Evolutionary conservation across 2,329 filamentous ascomycete genomes (phyloP).

Genomic region (Lecanoromycetidae sp.): DNA sequence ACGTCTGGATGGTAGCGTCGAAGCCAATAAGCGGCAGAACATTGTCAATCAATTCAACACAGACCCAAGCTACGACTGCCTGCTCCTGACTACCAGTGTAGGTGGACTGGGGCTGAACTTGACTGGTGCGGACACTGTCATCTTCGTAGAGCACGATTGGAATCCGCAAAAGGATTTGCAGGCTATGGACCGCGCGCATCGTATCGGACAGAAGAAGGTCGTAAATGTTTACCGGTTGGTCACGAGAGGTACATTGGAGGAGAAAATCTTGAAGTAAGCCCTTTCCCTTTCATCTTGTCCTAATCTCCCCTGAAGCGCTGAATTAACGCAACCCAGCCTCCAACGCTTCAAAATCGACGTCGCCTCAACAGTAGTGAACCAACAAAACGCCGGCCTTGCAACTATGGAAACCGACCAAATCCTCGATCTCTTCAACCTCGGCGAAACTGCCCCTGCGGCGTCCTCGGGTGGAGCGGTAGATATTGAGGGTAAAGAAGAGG

Average conservation of each 20-base stretch:
- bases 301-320: slow-evolving; percentile 8
- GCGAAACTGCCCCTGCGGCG: slow-evolving; percentile 58
- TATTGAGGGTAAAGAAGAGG: slow-evolving; percentile 54
- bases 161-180: slow-evolving; percentile 98
- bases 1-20: slow-evolving; percentile 85
- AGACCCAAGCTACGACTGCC: slow-evolving; percentile 88
- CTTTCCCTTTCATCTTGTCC: no score
- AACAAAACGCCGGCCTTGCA: slow-evolving; percentile 86
- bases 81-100: slow-evolving; percentile 88
- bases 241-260: slow-evolving; percentile 87
- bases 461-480: slow-evolving; percentile 47
- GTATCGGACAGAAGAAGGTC: slow-evolving; percentile 98
- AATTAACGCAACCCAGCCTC: slow-evolving; percentile 44
- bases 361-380: slow-evolving; percentile 93
- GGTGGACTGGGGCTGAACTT: slow-evolving; percentile 89
- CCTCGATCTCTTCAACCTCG: slow-evolving; percentile 86
- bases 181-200: slow-evolving; percentile 96
- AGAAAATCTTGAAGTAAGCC: slow-evolving; percentile 78
- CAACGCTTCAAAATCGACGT: slow-evolving; percentile 99
- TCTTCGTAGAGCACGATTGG: slow-evolving; percentile 99
- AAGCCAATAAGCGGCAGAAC: slow-evolving; percentile 85
- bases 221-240: slow-evolving; percentile 97
- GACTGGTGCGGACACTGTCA: slow-evolving; percentile 94
- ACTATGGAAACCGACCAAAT: slow-evolving; percentile 99
- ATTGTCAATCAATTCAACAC: slow-evolving; percentile 99